A percentile compares a stretch with the other conserved stretches of the same genome.
Conservation (phyloP, 1,284 basidiomycete genomes). For the Microbotryum lychnidis-dioicae region DNA sequence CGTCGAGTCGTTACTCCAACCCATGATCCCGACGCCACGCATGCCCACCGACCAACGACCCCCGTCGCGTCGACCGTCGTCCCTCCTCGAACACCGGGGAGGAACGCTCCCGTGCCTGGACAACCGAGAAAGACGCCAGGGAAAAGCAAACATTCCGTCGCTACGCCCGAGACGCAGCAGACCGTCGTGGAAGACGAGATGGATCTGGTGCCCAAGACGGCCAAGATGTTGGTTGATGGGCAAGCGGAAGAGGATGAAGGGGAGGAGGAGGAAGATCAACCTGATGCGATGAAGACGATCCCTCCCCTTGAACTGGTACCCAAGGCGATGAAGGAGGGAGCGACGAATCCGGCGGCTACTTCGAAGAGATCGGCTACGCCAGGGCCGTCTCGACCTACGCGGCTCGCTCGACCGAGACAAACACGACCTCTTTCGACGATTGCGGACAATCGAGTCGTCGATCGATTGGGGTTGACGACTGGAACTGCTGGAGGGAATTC, state of each 20-base stretch:
- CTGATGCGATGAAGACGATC: not conserved
- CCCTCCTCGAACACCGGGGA: slow-evolving; percentile 2
- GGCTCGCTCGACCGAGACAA: slow-evolving; percentile 16
- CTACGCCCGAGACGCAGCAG: slow-evolving; percentile 18
- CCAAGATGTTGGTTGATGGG: slow-evolving; percentile 4
- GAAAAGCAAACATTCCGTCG: slow-evolving; percentile 18
- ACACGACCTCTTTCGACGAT: slow-evolving; percentile 19
- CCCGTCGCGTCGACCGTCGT: not conserved
- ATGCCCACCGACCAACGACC: slow-evolving; percentile 7
- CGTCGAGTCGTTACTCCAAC: not conserved
- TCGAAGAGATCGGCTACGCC: not conserved
- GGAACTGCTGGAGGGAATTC: not conserved
- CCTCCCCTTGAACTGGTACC: slow-evolving; percentile 5
- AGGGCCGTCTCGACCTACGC: slow-evolving; percentile 12
- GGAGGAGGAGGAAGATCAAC: slow-evolving; percentile 1
- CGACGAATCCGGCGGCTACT: not conserved
- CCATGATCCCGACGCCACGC: not conserved
- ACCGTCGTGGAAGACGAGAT: slow-evolving; percentile 11
- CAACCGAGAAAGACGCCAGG: slow-evolving; percentile 32
- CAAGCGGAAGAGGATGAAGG: not conserved
- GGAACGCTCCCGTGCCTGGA: slow-evolving; percentile 13
- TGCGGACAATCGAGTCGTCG: slow-evolving; percentile 26
- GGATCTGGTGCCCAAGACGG: slow-evolving; percentile 7
- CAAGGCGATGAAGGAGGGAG: not conserved
- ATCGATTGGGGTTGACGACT: slow-evolving; percentile 8